Percentiles rank a stretch among this genome's conserved stretches.
Conservation (phyloP, 371 early-diverging fungal genomes). For the Mortierella sp. region DNA sequence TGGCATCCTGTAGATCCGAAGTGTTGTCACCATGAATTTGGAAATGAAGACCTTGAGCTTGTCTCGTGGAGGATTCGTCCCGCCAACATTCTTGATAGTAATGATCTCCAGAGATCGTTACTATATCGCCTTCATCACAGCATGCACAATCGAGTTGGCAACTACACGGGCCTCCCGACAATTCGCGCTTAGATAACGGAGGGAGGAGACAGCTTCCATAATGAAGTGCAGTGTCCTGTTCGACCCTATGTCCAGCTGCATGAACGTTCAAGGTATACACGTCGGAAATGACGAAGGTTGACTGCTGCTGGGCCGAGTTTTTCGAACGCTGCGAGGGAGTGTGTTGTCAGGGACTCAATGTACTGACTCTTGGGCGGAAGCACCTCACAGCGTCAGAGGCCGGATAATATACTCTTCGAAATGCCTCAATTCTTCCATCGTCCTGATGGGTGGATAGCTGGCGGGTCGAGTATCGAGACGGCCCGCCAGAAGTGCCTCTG, state of each 20-base stretch:
- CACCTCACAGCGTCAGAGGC: not conserved
- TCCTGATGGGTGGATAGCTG: not conserved
- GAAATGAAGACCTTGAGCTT: not conserved
- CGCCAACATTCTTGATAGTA: not conserved
- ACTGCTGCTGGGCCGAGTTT: not conserved
- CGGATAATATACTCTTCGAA: not conserved
- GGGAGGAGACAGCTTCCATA: not conserved
- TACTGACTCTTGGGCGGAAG: not conserved
- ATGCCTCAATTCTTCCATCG: no score
- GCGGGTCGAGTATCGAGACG: not conserved
- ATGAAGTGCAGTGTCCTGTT: not conserved
- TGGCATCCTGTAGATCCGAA: not conserved
- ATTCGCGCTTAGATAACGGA: not conserved
- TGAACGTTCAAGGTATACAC: not conserved
- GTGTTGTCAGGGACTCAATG: not conserved
- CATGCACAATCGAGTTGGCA: not conserved
- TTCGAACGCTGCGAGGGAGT: not conserved
- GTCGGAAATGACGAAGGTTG: not conserved
- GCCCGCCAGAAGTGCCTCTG: not conserved
- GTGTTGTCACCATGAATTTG: not conserved
- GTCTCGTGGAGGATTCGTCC: not conserved
- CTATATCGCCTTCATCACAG: not conserved
- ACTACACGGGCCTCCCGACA: not conserved
- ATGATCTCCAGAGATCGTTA: not conserved
- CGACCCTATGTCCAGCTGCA: not conserved